These are phyloP conservation scores for Irpex sp. DNA, from an alignment of 1,284 basidiomycete genomes.

Conservation along the genomic window DNA sequence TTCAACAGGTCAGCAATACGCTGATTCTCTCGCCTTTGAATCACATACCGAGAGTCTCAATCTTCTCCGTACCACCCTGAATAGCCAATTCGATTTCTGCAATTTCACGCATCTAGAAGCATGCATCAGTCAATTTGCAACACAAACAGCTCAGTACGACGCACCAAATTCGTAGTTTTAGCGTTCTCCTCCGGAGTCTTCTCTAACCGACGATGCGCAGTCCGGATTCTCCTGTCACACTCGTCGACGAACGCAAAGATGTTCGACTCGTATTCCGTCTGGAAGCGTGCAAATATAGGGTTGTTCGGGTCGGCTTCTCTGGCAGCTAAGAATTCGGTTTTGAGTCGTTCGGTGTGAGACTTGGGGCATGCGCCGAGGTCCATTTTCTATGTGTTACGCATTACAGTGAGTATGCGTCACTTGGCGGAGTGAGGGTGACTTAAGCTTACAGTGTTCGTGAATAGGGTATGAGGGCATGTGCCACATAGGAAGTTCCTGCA, in stretches of 20 bases:
- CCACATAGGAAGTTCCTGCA: conserved; percentile 98
- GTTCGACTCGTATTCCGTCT: conserved; percentile 92
- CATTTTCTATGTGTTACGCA: conserved; percentile 77
- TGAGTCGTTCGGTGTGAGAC: conserved; percentile 91
- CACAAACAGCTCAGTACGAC: conserved; percentile 14
- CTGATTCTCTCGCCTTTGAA: not conserved
- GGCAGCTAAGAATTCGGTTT: conserved; percentile 85
- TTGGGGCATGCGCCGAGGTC: conserved; percentile 97
- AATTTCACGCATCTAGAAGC: conserved; percentile 92
- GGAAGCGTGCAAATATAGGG: conserved; percentile 78
- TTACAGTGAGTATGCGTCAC: conserved; percentile 3
- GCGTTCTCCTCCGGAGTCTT: conserved; percentile 99
- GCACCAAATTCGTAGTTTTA: conserved; percentile 91
- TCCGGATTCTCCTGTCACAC: conserved; percentile 93
- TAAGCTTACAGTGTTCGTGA: conserved; percentile 90
- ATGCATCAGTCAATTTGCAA: not conserved
- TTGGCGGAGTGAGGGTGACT: not conserved
- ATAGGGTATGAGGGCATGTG: conserved; percentile 94
- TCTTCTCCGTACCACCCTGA: conserved; percentile 97
- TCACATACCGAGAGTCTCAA: conserved; percentile 78
- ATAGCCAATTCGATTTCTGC: conserved; percentile 98
- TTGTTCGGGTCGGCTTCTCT: conserved; percentile 71
- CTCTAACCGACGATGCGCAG: conserved; percentile 91
- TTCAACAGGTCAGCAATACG: not conserved
- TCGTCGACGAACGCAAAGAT: conserved; percentile 97